Evolutionary conservation across 2,329 filamentous ascomycete genomes (phyloP).

Genomic region (Monosporascus cannonballus): DNA sequence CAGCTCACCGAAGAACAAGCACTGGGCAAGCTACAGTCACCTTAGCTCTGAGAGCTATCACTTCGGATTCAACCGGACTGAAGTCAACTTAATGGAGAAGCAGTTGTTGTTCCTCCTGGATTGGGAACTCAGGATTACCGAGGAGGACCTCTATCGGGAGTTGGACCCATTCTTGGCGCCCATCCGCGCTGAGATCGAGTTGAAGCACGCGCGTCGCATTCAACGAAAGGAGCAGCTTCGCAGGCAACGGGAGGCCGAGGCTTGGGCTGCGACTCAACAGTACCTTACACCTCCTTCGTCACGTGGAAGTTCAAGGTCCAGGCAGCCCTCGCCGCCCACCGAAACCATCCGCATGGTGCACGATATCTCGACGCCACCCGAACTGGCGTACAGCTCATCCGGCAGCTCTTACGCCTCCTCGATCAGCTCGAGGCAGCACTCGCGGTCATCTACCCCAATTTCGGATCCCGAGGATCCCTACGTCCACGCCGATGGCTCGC

Average conservation of each 20-base stretch:
- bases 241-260: slow-evolving; percentile 38
- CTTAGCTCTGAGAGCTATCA: slow-evolving; percentile 58
- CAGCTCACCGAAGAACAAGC: slow-evolving; percentile 99
- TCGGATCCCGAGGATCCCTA: slow-evolving; percentile 39
- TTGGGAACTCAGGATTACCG: slow-evolving; percentile 84
- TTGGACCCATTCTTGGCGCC: slow-evolving; percentile 85
- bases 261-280: slow-evolving; percentile 28
- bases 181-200: slow-evolving; percentile 58
- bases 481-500: slow-evolving; percentile 32
- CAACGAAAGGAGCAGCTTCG: slow-evolving; percentile 34
- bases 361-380: slow-evolving; percentile 39
- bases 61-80: slow-evolving; percentile 89
- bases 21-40: slow-evolving; percentile 92
- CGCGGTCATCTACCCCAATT: slow-evolving; percentile 46
- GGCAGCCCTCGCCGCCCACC: slow-evolving; percentile 30
- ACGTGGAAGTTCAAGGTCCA: slow-evolving; percentile 33
- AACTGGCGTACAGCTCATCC: slow-evolving; percentile 35
- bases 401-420: slow-evolving; percentile 44
- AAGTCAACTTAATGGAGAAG: slow-evolving; percentile 99
- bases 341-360: slow-evolving; percentile 34
- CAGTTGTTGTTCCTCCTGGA: slow-evolving; percentile 91
- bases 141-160: slow-evolving; percentile 80
- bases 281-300: slow-evolving; percentile 43
- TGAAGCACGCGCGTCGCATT: slow-evolving; percentile 44
- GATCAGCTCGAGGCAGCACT: slow-evolving; percentile 38